Base-by-base conservation (phyloP, 805 yeast species). In the Priceomyces haplophilus region DNA sequence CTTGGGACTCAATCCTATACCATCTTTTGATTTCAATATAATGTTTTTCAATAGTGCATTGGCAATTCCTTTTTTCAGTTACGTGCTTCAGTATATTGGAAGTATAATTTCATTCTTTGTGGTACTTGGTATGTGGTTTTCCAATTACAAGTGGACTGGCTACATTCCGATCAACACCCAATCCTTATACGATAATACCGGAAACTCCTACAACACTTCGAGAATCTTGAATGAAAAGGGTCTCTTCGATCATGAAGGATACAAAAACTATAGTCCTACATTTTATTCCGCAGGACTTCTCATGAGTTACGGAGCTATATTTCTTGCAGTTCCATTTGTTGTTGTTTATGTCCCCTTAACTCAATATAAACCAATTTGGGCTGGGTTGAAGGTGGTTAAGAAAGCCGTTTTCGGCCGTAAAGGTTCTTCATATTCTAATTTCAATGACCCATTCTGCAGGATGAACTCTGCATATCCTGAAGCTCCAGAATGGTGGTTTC, bases 1-100 rank as follows among this genome's bases (percentile, higher is more conserved):
- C 1, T 47, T 63, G 35, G 66, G 66, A 6, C 25, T 63, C 7
- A 63, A 62, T 41, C 67, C 68, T 13, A 54, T 62, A 37, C 50
- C 63, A 12, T 42, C 85, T 13, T 81, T 83, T 53, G 88, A 83
- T 61, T 83, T 87, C 87, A 75, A 76, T 52, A 32, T 74, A 80
- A 7, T 73, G 70, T 44, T 75, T 72, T 10, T 5, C 15, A 34
- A 19, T 34, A 10, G 10, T 7, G 88, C 88, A 8, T 69, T 83
- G 55, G 69, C 80, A 41, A 83, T 86, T 7, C 88, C 88, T 15
- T 63, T 76, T n/a, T 67, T 78, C 17, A 61, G 75, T 25, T 67
- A 80, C 17, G 56, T 76, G 33, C 61, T 78, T 32, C 36, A 44
- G 8, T 56, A 63, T 7, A 47, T 63, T 29, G 42, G 63, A 52